Evolutionary conservation across 2,329 filamentous ascomycete genomes (phyloP).

Genomic region (Curvularia sp.): DNA sequence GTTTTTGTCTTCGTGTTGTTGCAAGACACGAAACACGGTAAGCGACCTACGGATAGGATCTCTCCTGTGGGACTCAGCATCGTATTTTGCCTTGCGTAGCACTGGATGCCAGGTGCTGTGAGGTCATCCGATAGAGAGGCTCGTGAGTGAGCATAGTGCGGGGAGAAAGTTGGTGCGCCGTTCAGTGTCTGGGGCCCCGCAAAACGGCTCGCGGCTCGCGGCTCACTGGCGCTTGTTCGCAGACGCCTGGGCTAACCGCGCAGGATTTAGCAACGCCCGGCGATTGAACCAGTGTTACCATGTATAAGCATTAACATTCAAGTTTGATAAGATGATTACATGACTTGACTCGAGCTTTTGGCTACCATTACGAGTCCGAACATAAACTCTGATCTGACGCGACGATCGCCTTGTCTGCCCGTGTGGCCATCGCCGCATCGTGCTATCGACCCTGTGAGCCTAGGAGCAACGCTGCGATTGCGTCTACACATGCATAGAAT

Average conservation of each 20-base stretch:
- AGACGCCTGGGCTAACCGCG: neutral
- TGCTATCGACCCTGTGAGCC: slow-evolving; percentile 16
- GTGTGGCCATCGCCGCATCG: neutral
- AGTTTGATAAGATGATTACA: neutral
- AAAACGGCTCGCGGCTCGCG: neutral
- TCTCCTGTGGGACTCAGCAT: neutral
- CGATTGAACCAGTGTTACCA: neutral
- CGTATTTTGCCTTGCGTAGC: neutral
- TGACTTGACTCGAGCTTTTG: neutral
- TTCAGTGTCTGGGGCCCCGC: slow-evolving; percentile 1
- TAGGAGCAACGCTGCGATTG: slow-evolving; percentile 34
- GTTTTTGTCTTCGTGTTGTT: slow-evolving; percentile 8
- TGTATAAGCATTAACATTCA: neutral
- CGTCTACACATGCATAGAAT: slow-evolving; percentile 44
- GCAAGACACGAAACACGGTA: neutral
- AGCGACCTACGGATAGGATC: neutral
- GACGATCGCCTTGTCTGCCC: neutral
- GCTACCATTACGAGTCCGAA: neutral
- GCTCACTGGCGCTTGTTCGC: slow-evolving; percentile 1
- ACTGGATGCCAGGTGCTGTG: neutral
- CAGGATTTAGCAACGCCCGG: neutral
- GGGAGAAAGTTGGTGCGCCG: neutral
- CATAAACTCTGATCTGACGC: neutral
- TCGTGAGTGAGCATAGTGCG: neutral
- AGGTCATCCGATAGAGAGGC: neutral